Evolutionary conservation across 257 asterid species (phyloP).

Genomic region (Solanum sejunctum): DNA sequence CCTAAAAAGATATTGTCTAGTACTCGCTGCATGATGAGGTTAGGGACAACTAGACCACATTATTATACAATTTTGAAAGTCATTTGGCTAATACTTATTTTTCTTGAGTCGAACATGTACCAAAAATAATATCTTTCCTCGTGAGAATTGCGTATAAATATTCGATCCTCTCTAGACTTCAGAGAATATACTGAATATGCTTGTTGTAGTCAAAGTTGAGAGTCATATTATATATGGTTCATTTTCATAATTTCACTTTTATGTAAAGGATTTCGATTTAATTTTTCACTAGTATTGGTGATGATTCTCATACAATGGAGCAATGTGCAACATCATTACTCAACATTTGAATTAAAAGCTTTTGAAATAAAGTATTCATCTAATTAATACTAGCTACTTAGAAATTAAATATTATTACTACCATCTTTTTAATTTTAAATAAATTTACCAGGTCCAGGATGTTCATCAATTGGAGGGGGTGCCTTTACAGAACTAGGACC

Average conservation of each 20-base stretch:
- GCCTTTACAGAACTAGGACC: conserved; percentile 33
- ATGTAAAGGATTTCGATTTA: background rate
- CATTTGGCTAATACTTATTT: background rate
- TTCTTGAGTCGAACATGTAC: background rate
- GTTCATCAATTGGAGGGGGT: conserved; percentile 33
- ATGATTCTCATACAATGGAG: background rate
- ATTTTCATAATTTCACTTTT: background rate
- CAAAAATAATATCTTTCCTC: too few relatives aligned
- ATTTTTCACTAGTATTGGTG: background rate
- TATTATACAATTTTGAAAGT: background rate
- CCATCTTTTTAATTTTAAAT: background rate
- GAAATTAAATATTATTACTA: background rate
- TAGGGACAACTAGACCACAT: background rate
- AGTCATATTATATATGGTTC: background rate
- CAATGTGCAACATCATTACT: background rate
- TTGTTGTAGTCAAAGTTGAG: background rate
- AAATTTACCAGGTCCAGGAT: conserved; percentile 19
- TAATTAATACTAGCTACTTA: background rate
- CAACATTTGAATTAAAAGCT: background rate
- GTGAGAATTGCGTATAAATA: background rate
- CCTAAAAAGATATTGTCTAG: background rate
- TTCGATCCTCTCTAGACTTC: too few relatives aligned
- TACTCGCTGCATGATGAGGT: background rate
- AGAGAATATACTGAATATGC: background rate
- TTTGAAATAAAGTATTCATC: background rate